Evolutionary conservation across 192 early-diverging fungal genomes (phyloP), one percentile per base, ranked within the genome.

Genomic region (Dissophora ornata): DNA sequence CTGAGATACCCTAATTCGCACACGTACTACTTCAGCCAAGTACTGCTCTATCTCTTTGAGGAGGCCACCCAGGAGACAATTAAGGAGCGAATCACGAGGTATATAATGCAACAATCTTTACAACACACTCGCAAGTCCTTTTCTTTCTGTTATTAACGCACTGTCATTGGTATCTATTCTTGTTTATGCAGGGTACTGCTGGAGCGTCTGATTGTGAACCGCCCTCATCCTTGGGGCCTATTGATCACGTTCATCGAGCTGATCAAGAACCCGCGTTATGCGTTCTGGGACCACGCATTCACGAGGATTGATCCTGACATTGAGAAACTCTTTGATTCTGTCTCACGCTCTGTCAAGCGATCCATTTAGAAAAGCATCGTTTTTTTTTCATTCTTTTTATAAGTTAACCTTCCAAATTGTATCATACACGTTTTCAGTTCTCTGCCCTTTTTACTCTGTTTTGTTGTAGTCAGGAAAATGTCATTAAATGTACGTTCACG

Each of bases 171-270:
- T n/a, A n/a, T n/a, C n/a, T n/a, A n/a, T 3, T 41, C 21, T 51
- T 52, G 26, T 28, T 64, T 55, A 55, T 55, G 25, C 54, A 91
- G 97, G 12, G 97, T 98, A 11, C 83, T 99, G 52, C 83, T 98
- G 58, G 97, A 99, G 84, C 88, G 97, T 32, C 84, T 98, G 34
- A 91, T 99, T 73, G 97, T 96, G 13, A 97, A 96, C 83, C 85
- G 96, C 45, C 97, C 97, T 22, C 95, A 97, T 82, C 97, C 97
- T 49, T 98, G 97, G 92, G 97, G 97, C 15, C 85, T 99, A 61
- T 83, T 99, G 62, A 94, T 98, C 19, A 98, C 97, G 24, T 95
- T 99, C 69, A 99, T 98, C 56, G 97, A 99, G 79, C 80, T 99
- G 67, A 93, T 99, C 80, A 92, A 94, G 65, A 97, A 98, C 78